Conservation (phyloP, 768 basidiomycete genomes). For the Dentipellis fragilis region DNA sequence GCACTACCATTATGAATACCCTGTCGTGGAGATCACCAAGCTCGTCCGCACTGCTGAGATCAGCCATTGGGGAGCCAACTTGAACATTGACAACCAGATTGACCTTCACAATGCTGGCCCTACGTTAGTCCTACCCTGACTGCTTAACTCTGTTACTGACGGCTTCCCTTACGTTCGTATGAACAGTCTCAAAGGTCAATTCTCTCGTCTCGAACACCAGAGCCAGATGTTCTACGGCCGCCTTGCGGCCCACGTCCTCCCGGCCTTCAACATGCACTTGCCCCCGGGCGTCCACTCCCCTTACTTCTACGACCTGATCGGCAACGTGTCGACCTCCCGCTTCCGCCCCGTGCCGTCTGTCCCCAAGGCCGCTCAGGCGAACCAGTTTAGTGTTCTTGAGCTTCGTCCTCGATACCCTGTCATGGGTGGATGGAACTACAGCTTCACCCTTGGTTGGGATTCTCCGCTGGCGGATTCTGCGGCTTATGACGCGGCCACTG, state of each 20-base stretch:
- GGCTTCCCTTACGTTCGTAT: neutral
- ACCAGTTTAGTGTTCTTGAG: conserved; percentile 63
- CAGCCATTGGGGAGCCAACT: conserved; percentile 93
- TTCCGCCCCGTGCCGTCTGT: conserved; percentile 62
- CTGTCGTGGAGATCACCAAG: conserved; percentile 65
- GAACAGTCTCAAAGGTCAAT: conserved; percentile 84
- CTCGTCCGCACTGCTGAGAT: conserved; percentile 79
- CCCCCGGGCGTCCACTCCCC: conserved; percentile 74
- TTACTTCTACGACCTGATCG: conserved; percentile 88
- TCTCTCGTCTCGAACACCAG: conserved; percentile 87
- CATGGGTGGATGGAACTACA: conserved; percentile 96
- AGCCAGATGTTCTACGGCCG: conserved; percentile 60
- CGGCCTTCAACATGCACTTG: conserved; percentile 67
- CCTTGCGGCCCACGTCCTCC: conserved; percentile 59
- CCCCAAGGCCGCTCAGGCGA: conserved; percentile 42
- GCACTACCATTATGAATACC: conserved; percentile 78
- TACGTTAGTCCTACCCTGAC: conserved; percentile 40
- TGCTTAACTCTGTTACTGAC: conserved; percentile 3
- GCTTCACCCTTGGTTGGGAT: conserved; percentile 91
- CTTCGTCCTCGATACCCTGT: conserved; percentile 86
- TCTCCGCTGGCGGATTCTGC: conserved; percentile 70
- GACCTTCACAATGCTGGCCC: conserved; percentile 85
- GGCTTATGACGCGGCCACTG: conserved; percentile 49
- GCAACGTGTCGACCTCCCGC: conserved; percentile 92
- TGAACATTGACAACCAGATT: conserved; percentile 89